These are phyloP conservation scores for Alternaria tenuissima DNA, from an alignment of 2,329 filamentous ascomycete species.

Conservation along the genomic window DNA sequence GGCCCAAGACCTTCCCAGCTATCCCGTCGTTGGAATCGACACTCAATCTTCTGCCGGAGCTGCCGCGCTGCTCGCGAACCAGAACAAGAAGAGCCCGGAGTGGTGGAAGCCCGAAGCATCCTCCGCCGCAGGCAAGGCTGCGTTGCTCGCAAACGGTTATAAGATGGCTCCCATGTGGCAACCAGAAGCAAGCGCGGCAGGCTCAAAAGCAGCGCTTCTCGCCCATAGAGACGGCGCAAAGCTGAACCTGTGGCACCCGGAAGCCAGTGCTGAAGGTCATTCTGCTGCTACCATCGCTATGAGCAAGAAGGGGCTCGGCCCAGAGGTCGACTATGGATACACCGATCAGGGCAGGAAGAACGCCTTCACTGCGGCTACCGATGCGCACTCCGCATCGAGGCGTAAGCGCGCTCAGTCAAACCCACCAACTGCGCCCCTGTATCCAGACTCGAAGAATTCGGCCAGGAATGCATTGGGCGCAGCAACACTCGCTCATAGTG, in stretches of 20 bases:
- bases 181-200: constrained; percentile 69
- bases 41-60: constrained; percentile 71
- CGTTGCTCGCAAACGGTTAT: constrained; percentile 67
- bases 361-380: constrained; percentile 78
- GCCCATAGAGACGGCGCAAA: constrained; percentile 65
- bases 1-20: constrained; percentile 77
- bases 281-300: constrained; percentile 77
- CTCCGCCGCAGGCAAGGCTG: constrained; percentile 65
- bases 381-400: constrained; percentile 68
- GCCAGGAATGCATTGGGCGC: constrained; percentile 75
- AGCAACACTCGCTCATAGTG: constrained; percentile 71
- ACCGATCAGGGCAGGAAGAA: constrained; percentile 65
- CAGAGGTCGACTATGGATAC: constrained; percentile 57
- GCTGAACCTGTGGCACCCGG: constrained; percentile 61
- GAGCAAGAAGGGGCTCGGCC: constrained; percentile 59
- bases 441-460: constrained; percentile 68
- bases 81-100: constrained; percentile 71
- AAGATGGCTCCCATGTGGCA: constrained; percentile 70
- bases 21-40: constrained; percentile 70
- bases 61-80: constrained; percentile 77
- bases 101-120: constrained; percentile 71
- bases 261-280: constrained; percentile 63
- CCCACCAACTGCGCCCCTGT: constrained; percentile 54
- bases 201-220: constrained; percentile 77
- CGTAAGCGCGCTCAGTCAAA: constrained; percentile 72